Conservation (phyloP, 768 basidiomycete genomes). For the Tricholoma furcatifolium region DNA sequence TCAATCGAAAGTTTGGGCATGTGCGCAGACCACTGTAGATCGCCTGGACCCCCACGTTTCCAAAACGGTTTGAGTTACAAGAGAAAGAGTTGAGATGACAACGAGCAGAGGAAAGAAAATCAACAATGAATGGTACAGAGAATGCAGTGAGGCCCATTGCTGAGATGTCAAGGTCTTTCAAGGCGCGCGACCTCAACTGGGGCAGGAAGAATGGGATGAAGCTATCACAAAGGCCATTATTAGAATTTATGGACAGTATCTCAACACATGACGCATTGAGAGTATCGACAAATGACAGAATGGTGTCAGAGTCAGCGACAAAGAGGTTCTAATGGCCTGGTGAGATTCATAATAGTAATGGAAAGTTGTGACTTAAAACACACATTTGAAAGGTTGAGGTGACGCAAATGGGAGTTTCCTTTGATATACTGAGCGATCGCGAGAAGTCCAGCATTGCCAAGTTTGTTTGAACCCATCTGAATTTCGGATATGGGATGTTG, state of each 20-base stretch:
- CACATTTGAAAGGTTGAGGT: constrained; percentile 59
- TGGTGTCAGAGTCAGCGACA: constrained; percentile 32
- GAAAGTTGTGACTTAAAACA: constrained; percentile 18
- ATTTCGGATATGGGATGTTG: constrained; percentile 51
- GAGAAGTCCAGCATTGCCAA: constrained; percentile 53
- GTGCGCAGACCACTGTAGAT: constrained; percentile 44
- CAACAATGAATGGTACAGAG: constrained; percentile 39
- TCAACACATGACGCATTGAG: constrained; percentile 55
- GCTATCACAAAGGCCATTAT: constrained; percentile 45
- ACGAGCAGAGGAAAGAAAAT: constrained; percentile 49
- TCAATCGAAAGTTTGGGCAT: constrained; percentile 43
- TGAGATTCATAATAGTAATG: not conserved
- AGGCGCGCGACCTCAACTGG: constrained; percentile 41
- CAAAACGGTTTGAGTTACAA: constrained; percentile 56
- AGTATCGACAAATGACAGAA: constrained; percentile 41
- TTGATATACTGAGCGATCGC: constrained; percentile 53
- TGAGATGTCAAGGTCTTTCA: constrained; percentile 58
- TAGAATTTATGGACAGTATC: constrained; percentile 50
- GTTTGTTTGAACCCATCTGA: constrained; percentile 53
- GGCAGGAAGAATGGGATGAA: constrained; percentile 53
- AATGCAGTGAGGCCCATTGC: constrained; percentile 43
- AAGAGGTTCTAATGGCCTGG: constrained; percentile 21
- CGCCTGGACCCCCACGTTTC: constrained; percentile 38
- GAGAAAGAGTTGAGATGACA: constrained; percentile 50
- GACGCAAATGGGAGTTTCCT: constrained; percentile 43